Base-by-base conservation (phyloP, 2,329 filamentous ascomycete species). In the Cercospora brassicicola region DNA sequence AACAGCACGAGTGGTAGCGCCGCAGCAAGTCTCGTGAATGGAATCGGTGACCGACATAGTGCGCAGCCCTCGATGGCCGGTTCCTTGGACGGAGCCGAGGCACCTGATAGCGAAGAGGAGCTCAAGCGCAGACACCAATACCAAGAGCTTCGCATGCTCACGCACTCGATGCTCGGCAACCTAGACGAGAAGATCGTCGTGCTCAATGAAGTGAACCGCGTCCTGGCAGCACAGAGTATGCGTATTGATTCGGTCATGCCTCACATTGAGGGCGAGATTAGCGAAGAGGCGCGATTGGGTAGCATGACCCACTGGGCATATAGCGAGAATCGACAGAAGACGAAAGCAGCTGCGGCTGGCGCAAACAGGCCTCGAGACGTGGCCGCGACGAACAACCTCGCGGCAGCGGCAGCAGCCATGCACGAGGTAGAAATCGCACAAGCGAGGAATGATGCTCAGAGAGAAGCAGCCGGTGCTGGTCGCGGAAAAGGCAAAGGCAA, bases 101-200 rank as follows among this genome's bases (percentile, higher is more conserved):
- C 59, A n/a, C 53, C 42, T 18, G 68, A 73, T 53, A 68, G 68
- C 57, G 79, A 81, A 63, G 78, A 80, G n/a, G 90, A 91, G 75
- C 78, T 91, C 53, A 67, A 69, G 61, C 69, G 74, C 56, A 67
- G 77, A 65, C 72, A 69, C 42, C 69, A 75, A 66, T 96, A 94
- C 78, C 88, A 89, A 74, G 89, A 92, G 68, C 89, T 94, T 63
- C 90, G 93, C 42, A 85, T 89, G 74, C 90, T 91, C 72, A 90
- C 97, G 62, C 88, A 90, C 72, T 91, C 94, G 74, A 91, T 98
- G 84, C 88, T 98, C 55, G 88, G 93, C 59, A 94, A 94, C 1
- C 86, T 98, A 42, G 95, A 99, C 77, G 95, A 99, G 81, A 99
- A 99, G 82, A 97, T 97, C 73, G 94, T 97, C 74, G 95, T 99